phyloP scores from a whole-genome alignment of 371 early-diverging fungal genomes.

The Mortierella sp. region DNA sequence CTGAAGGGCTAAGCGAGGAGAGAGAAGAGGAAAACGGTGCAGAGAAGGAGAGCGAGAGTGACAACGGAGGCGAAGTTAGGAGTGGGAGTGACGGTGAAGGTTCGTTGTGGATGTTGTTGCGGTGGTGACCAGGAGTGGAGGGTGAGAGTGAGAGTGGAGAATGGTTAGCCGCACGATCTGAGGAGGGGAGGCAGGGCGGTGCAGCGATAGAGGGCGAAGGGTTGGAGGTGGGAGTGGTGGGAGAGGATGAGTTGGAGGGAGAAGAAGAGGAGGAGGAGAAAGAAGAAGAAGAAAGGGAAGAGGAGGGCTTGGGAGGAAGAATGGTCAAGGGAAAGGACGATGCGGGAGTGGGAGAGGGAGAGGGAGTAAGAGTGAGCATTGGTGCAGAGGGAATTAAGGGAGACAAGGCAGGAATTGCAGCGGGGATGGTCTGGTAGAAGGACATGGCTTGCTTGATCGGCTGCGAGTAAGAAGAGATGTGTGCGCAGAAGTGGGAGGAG shows the following conservation, averaged over 20 bases:
- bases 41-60: constrained; percentile 45
- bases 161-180: background rate
- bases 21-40: constrained; percentile 24
- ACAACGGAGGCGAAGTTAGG: constrained; percentile 34
- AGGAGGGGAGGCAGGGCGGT: constrained; percentile 5
- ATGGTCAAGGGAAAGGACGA: background rate
- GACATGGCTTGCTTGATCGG: constrained; percentile 12
- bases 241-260: background rate
- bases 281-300: constrained; percentile 16
- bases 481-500: background rate
- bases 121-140: background rate
- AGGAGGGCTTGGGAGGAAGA: constrained; percentile 1
- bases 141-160: constrained; percentile 11
- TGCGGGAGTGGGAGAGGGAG: background rate
- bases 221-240: constrained; percentile 7
- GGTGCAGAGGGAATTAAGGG: constrained; percentile 6
- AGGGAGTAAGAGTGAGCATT: background rate
- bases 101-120: background rate
- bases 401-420: constrained; percentile 1
- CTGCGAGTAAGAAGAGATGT: background rate
- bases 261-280: constrained; percentile 16
- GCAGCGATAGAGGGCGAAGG: constrained; percentile 17
- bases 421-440: constrained; percentile 1
- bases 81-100: constrained; percentile 29
- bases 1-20: constrained; percentile 24